Evolutionary conservation across 345 rosid genomes (phyloP).

Genomic region (Citrus medica): DNA sequence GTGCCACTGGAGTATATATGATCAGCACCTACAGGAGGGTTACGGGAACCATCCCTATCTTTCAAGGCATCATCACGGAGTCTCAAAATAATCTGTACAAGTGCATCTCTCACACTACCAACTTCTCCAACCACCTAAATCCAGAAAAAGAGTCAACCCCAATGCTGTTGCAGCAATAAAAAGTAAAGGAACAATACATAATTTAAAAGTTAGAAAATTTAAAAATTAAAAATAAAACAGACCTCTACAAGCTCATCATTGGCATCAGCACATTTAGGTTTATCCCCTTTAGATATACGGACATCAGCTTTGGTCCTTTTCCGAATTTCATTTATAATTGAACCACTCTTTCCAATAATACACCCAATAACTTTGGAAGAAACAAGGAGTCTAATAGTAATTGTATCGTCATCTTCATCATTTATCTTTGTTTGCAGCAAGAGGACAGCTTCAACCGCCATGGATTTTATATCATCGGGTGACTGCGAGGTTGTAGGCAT

Average conservation of each 20-base stretch:
- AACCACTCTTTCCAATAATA: slow-evolving; percentile 88
- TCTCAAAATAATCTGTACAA: slow-evolving; percentile 82
- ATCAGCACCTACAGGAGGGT: slow-evolving; percentile 53
- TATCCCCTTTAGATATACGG: slow-evolving; percentile 70
- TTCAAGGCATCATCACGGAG: slow-evolving; percentile 84
- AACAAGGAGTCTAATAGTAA: slow-evolving; percentile 67
- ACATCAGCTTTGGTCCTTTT: slow-evolving; percentile 80
- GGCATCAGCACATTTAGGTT: slow-evolving; percentile 65
- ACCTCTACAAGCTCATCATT: slow-evolving; percentile 93
- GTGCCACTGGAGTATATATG: slow-evolving; percentile 50
- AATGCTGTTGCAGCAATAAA: slow-evolving; percentile 2
- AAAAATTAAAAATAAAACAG: background rate
- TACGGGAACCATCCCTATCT: slow-evolving; percentile 56
- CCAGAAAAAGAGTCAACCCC: slow-evolving; percentile 11
- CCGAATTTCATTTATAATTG: slow-evolving; percentile 87
- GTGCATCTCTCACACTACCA: slow-evolving; percentile 77
- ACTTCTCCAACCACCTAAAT: slow-evolving; percentile 73
- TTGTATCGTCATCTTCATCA: slow-evolving; percentile 64
- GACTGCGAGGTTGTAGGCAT: slow-evolving; percentile 40
- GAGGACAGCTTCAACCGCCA: slow-evolving; percentile 90
- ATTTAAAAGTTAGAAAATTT: background rate
- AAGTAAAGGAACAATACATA: slow-evolving; percentile 5
- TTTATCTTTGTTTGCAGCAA: slow-evolving; percentile 87
- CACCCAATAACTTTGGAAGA: slow-evolving; percentile 93
- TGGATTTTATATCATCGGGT: slow-evolving; percentile 86